Evolutionary conservation across 1,284 basidiomycete genomes (phyloP), one percentile per base, ranked within the genome.

Genomic region (Erythrobasidium hasegawianum): DNA sequence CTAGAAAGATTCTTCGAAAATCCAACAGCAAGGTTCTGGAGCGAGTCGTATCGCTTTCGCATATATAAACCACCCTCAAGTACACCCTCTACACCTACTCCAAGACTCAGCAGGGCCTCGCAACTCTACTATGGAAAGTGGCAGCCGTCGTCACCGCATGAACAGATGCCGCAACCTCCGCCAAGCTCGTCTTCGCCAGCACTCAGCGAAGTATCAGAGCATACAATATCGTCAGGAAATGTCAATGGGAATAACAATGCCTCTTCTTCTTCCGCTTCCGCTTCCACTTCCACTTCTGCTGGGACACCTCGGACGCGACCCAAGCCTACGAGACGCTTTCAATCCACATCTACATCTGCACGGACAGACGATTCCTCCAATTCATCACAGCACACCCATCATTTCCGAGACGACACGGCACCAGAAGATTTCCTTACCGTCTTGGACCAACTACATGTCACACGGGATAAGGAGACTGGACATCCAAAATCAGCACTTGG

Each of bases 361-460:
- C n/a, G 16, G n/a, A 24, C 22, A 14, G n/a, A 47, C n/a, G 22
- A 24, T 14, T 47, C 43, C 14, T 24, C 43, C 43, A n/a, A 47
- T 14, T 47, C 43, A 5, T 24, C 16, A 8, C 43, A 24, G 14
- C 43, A 47, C 14, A 18, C 22, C 43, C 22, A n/a, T 47, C n/a
- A 47, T 14, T 18, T 22, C 52, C n/a, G 52, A 18, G 52, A 22
- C 8, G 27, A 29, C 29, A 20, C 52, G n/a, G 58, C 45, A 16
- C 27, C 39, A 11, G 33, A 39, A 39, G 20, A 22, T 29, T 64
- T 56, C 43, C n/a, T 64, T 10, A 64, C 61, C 20, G 61, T 64
- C 24, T 53, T 64, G 10, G 61, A 64, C 40, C 61, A 64, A 54
- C 40, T 64, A 4, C 54, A 57, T 43, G 49, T 64, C 27, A 22